Base-by-base conservation (phyloP, 768 basidiomycete species). In the Tylopilus sp. region DNA sequence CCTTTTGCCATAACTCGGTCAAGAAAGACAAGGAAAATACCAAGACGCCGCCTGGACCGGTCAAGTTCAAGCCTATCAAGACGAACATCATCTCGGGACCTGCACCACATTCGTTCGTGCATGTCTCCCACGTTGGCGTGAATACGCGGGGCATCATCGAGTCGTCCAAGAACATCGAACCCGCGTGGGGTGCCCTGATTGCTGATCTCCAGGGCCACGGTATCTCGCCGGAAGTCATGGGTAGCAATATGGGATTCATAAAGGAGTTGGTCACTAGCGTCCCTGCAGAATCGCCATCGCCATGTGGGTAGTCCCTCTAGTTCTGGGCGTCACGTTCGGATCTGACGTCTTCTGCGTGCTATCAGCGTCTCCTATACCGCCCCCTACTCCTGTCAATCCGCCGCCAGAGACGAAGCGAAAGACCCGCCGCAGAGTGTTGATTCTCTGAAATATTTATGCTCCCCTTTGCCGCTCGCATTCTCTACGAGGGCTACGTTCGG, bases 101-200 rank as follows among this genome's bases (percentile, higher is more conserved):
- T 0, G 68, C 77, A 0, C 76, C 80, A 5, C 75, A 81, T 51
- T 82, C 85, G 21, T 87, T 87, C 65, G 78, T 79, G 52, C 86
- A 88, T 60, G 74, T 86, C 49, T 77, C 80, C 21, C 86, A 87
- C 63, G 77, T 87, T 46, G 85, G 85, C 9, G 68, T 84, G 45
- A 78, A 76, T 59, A 71, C 69, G 49, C 71, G 75, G 9, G 81
- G 81, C 5, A 66, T 70, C 49, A 74, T 82, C 57, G 81, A 84
- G 68, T 74, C 78, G 10, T 79, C 78, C 42, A 76, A 75, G 45
- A 78, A 76, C 54, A 70, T 82, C 36, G 80, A 83, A 43, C 74
- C 77, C 1, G 74, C 78, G 25, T 85, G 83, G 83, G 76, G 72
- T 34, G 71, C 75, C 44, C 68, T 78, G 43, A 69, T 73, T 22